phyloP scores from a whole-genome alignment of 306 rosid genomes.

The Luffa aegyptiaca region DNA sequence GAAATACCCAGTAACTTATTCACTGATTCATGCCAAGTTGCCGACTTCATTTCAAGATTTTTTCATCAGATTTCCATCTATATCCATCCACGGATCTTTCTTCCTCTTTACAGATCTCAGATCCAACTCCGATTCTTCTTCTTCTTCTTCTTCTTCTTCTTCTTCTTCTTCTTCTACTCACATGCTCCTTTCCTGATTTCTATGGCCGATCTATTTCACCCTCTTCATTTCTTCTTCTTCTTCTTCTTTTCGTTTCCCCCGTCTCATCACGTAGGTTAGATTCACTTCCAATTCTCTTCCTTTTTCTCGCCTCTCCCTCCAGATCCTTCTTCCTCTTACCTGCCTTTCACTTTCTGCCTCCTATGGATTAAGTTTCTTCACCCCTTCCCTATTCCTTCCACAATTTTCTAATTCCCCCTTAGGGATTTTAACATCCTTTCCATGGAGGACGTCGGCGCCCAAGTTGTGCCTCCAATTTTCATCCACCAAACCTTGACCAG shows the following conservation, averaged over 20 bases:
- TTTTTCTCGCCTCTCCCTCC: background rate
- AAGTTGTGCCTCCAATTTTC: constrained; percentile 43
- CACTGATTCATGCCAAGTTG: no score
- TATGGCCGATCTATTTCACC: background rate
- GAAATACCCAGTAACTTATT: background rate
- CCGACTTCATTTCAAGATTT: no score
- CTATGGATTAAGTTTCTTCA: background rate
- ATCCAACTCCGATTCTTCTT: background rate
- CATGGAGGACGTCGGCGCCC: constrained; percentile 66
- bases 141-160: background rate
- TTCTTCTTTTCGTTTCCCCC: background rate
- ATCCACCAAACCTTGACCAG: constrained; percentile 27
- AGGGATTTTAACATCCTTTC: background rate
- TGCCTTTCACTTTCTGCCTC: background rate
- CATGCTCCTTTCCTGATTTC: no score
- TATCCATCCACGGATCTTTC: background rate
- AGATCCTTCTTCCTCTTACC: background rate
- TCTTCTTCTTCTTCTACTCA: background rate
- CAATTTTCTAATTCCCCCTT: background rate
- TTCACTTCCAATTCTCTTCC: background rate
- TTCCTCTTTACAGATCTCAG: background rate
- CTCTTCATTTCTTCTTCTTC: background rate
- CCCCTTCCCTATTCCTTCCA: background rate
- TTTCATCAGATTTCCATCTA: background rate
- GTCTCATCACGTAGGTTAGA: background rate